Base-by-base conservation (phyloP, 805 yeast genomes). In the Ogataea henricii region DNA sequence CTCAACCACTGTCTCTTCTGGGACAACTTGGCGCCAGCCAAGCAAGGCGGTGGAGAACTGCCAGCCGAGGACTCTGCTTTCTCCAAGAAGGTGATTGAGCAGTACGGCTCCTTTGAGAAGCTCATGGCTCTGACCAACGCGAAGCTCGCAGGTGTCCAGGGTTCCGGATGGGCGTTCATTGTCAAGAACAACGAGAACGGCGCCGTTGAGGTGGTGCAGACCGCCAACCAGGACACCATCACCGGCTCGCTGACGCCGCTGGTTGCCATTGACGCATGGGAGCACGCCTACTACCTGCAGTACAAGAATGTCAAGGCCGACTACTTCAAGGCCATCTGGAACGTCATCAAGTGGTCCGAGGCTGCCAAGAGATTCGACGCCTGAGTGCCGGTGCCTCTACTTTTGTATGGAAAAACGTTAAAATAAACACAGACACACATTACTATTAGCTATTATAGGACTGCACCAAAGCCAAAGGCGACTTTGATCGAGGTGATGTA, bases 391-490 rank as follows among this genome's bases (percentile, higher is more conserved):
- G 27, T 25, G 27, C 27, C 10, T 25, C 9, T 25, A 7, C 14
- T 27, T 27, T 27, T 12, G 6, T 21, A 7, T 7, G 13, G n/a
- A 34, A 9, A 8, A 30, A 30, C 34, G 7, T 30, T 30, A n/a
- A 30, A n/a, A n/a, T n/a, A n/a, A n/a, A n/a, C n/a, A n/a, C 34
- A 30, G 18, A 30, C n/a, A 12, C 30, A 12, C 13, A 27, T 27
- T 9, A 27, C n/a, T 27, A 27, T 14, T 14, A 23, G 26, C 9
- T 23, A 7, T 26, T 26, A 89, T 57, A 89, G 72, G 12, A 89
- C 95, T n/a, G 94, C 88, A 14, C 98, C 98, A 66, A 88, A 91
- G 1, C 99, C 99, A 68, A 94, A 94, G 0, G 97, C 86, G 36
- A 89, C 64, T 71, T 90, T 94, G 62, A 94, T 92, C 6, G 96